Conservation (phyloP, 1,284 basidiomycete species). For the Phylloporus gajari region DNA sequence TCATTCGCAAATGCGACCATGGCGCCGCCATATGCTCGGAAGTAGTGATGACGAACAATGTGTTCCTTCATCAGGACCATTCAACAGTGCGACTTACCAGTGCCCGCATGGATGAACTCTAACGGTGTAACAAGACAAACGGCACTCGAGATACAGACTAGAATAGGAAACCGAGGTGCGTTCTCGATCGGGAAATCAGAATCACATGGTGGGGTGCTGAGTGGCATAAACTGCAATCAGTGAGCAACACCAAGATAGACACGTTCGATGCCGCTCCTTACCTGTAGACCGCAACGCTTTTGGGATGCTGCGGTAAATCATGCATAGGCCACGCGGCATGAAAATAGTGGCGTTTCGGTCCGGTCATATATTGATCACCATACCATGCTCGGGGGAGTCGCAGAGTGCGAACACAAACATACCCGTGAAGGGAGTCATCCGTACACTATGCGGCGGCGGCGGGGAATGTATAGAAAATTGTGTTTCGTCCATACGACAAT, state of each 20-base stretch:
- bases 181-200: neutral
- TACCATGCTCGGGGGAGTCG: neutral
- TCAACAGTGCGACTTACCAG: neutral
- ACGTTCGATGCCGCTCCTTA: constrained; percentile 3
- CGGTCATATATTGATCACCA: constrained; percentile 6
- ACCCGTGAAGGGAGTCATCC: neutral
- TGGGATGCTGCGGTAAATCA: constrained; percentile 10
- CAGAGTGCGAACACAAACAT: constrained; percentile 45
- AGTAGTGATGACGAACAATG: neutral
- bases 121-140: constrained; percentile 1
- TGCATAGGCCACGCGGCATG: constrained; percentile 2
- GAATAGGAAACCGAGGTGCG: neutral
- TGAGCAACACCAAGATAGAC: constrained; percentile 6
- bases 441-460: constrained; percentile 15
- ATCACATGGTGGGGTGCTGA: neutral
- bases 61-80: constrained; percentile 9
- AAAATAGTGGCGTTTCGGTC: constrained; percentile 1
- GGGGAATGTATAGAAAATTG: neutral
- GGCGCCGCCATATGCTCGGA: constrained; percentile 8
- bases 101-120: constrained; percentile 11
- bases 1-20: neutral
- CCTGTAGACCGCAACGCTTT: constrained; percentile 12
- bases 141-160: neutral
- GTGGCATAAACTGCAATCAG: constrained; percentile 14
- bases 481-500: neutral